Evolutionary conservation across 176 grass and related monocot genomes (phyloP).

Genomic region (Triticum urartu): DNA sequence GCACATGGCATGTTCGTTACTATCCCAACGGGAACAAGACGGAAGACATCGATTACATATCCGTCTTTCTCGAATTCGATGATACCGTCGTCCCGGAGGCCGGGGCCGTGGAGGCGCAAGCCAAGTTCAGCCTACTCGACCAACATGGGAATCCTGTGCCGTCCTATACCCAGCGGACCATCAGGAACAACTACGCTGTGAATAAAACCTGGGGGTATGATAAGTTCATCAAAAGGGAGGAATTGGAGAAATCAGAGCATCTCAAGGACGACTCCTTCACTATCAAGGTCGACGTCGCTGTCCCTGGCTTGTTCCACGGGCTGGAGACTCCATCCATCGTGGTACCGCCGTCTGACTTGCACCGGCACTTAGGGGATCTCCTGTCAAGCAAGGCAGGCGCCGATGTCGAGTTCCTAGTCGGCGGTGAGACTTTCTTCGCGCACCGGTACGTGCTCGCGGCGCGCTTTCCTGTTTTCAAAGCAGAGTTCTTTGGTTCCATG

Average conservation of each 20-base stretch:
- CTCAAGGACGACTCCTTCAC: slow-evolving; percentile 7
- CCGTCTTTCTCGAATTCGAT: neutral
- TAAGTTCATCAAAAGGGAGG: neutral
- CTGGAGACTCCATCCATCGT: neutral
- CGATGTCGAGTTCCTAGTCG: neutral
- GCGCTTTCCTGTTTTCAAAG: neutral
- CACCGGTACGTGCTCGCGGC: neutral
- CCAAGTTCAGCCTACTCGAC: neutral
- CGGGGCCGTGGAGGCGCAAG: neutral
- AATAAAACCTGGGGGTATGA: neutral
- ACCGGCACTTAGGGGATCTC: slow-evolving; percentile 34
- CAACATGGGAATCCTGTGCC: neutral
- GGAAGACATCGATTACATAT: too few species aligned
- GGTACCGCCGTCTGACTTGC: slow-evolving; percentile 25
- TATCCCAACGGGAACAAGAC: too few species aligned
- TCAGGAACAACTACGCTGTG: neutral
- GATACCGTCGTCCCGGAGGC: neutral
- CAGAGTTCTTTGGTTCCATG: neutral
- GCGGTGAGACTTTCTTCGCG: neutral
- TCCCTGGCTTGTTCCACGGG: neutral
- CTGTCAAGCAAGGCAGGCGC: neutral
- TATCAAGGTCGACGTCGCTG: neutral
- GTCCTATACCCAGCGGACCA: neutral
- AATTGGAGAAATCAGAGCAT: neutral
- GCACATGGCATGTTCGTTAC: too few species aligned